A percentile compares a stretch with the other conserved stretches of the same genome.
Conservation (phyloP, 1,139 yeast genomes). For the Suhomyces ambrosiae region DNA sequence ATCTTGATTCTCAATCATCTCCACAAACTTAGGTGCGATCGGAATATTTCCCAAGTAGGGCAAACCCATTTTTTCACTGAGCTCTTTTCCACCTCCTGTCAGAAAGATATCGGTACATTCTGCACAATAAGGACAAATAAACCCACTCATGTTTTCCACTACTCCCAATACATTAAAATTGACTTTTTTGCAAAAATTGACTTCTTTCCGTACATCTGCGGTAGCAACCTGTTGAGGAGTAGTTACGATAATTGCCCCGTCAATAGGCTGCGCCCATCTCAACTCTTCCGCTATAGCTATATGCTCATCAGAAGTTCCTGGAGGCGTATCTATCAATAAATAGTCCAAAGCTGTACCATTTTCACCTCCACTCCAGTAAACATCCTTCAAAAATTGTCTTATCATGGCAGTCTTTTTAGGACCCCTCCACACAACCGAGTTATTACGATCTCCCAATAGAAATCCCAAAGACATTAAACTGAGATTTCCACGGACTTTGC, state of each 20-base stretch:
- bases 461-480: conserved; percentile 91
- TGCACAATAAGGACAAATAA: conserved; percentile 71
- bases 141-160: conserved; percentile 53
- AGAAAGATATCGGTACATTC: conserved; percentile 92
- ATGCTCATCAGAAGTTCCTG: conserved; percentile 98
- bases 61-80: conserved; percentile 63
- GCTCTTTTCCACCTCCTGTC: conserved; percentile 84
- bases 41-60: conserved; percentile 86
- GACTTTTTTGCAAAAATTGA: conserved; percentile 49
- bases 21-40: conserved; percentile 89
- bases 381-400: conserved; percentile 87
- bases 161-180: conserved; percentile 47
- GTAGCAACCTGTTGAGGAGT: conserved; percentile 60
- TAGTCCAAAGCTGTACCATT: conserved; percentile 61
- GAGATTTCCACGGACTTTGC: conserved; percentile 39
- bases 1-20: conserved; percentile 68
- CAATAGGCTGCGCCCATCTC: conserved; percentile 51
- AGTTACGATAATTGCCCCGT: conserved; percentile 52
- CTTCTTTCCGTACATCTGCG: conserved; percentile 53
- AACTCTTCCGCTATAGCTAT: conserved; percentile 94
- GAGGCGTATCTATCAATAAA: conserved; percentile 93
- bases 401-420: conserved; percentile 99
- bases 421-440: conserved; percentile 97
- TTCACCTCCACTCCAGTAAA: conserved; percentile 73
- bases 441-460: conserved; percentile 76